Percentiles rank a stretch among this genome's conserved stretches.
Evolutionary conservation across 805 yeast genomes (phyloP).

Genomic region (Kluyveromyces lactis): DNA sequence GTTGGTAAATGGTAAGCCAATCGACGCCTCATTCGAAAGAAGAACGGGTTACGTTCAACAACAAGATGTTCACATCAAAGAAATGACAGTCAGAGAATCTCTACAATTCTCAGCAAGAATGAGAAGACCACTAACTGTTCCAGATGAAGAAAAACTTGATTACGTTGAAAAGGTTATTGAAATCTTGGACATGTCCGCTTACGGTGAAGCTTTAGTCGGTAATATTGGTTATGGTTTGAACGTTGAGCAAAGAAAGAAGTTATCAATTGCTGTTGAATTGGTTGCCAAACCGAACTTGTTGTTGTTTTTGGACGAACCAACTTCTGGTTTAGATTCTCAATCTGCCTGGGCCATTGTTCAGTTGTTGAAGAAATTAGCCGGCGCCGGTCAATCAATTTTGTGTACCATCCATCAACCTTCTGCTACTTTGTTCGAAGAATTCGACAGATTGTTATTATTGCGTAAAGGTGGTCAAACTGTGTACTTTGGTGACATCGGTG

Average conservation of each 20-base stretch:
- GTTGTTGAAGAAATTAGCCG: constrained; percentile 36
- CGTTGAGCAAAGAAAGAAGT: constrained; percentile 37
- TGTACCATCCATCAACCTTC: constrained; percentile 55
- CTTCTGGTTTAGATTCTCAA: constrained; percentile 46
- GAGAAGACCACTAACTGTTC: constrained; percentile 39
- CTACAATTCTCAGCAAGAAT: constrained; percentile 41
- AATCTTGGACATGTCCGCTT: constrained; percentile 42
- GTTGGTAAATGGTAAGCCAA: constrained; percentile 43
- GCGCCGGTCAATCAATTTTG: constrained; percentile 42
- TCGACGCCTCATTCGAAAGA: constrained; percentile 44
- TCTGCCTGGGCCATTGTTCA: constrained; percentile 45
- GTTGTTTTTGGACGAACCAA: constrained; percentile 43
- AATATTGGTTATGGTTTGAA: constrained; percentile 35
- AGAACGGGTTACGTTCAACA: constrained; percentile 51
- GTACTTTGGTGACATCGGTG: constrained; percentile 26
- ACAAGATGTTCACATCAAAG: constrained; percentile 43
- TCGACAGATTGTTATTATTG: constrained; percentile 39
- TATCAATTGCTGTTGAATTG: constrained; percentile 39
- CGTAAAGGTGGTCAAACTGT: constrained; percentile 45
- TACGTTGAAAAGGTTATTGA: constrained; percentile 45
- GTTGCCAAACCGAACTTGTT: constrained; percentile 40
- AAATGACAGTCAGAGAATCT: constrained; percentile 29
- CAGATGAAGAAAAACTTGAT: constrained; percentile 34
- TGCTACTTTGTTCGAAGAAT: constrained; percentile 39
- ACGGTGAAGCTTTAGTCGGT: constrained; percentile 47